Evolutionary conservation across 2,329 filamentous ascomycete species (phyloP), one percentile per base, ranked within the genome.

Genomic region (Emmonsia crescens): DNA sequence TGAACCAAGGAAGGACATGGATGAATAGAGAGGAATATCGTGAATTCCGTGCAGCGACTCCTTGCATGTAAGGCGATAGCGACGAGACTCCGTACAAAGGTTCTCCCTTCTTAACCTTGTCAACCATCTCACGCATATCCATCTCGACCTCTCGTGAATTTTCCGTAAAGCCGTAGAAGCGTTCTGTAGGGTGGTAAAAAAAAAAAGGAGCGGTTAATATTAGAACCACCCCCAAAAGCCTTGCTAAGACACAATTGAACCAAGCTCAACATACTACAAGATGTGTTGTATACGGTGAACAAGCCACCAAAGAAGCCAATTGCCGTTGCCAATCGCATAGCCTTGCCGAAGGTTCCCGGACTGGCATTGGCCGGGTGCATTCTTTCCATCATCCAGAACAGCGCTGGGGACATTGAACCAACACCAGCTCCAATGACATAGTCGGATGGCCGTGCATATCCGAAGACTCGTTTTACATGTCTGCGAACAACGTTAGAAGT

Each of bases 51-150:
- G 90, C 86, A 59, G 94, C 92, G 46, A 96, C 88, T 63, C 93
- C 94, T 78, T 99, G 94, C 81, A 96, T 88, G 77, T 96, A 90
- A 66, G 92, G 87, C 62, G 87, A 88, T 70, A 96, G 78, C 60
- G 79, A 79, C 70, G 86, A 90, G 70, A 83, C 84, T 71, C 94
- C 94, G 77, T 99, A 99, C 57, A 97, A 80, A 42, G 94, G 83
- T 80, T 96, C 84, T 66, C 93, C 93, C 63, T 83, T 85, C 84
- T 97, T 99, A 74, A 97, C 92, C 78, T 93, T 95, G 75, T 86
- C 84, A 44, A 96, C 92, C 94, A 99, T 99, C 78, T 99, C 94
- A 66, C 85, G 84, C 92, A 97, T 97, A 74, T 99, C 94, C 87
- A 96, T 87, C 66, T 96, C 89, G 62, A 94, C 80, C 77, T 99